Conservation (phyloP, 2,329 filamentous ascomycete genomes). For the Escovopsis sp. region DNA sequence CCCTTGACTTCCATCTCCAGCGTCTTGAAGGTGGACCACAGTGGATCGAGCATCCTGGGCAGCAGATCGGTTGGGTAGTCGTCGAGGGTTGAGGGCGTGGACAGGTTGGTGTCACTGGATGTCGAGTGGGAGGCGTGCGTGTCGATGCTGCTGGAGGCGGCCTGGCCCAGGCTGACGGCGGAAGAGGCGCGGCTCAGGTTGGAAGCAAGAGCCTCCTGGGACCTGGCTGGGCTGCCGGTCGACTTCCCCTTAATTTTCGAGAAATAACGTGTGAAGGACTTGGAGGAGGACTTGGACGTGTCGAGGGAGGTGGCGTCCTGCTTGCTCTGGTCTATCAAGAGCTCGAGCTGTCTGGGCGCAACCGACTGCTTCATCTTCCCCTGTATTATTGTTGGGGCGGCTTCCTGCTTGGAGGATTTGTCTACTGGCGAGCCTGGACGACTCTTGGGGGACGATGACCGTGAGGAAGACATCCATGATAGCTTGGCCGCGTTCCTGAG, state of each 20-base stretch:
- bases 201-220: conserved; percentile 21
- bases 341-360: conserved; percentile 15
- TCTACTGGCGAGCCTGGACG: conserved; percentile 13
- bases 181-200: conserved; percentile 34
- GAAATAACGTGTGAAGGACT: conserved; percentile 32
- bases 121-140: conserved; percentile 24
- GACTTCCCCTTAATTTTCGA: conserved; percentile 34
- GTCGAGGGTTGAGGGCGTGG: conserved; percentile 21
- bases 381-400: conserved; percentile 12
- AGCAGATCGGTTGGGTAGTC: conserved; percentile 33
- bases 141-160: conserved; percentile 24
- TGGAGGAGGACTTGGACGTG: conserved; percentile 21
- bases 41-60: conserved; percentile 31
- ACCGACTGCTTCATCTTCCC: conserved; percentile 12
- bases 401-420: conserved; percentile 11
- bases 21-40: conserved; percentile 40
- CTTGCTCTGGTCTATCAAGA: conserved; percentile 13
- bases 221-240: conserved; percentile 27
- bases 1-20: conserved; percentile 33
- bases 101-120: conserved; percentile 24
- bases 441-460: conserved; percentile 32
- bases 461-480: conserved; percentile 36
- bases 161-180: conserved; percentile 28
- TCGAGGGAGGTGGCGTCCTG: conserved; percentile 16
- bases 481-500: conserved; percentile 36